Percentiles rank a stretch among this genome's conserved stretches.
phyloP scores from a whole-genome alignment of 768 basidiomycete species.

The Gymnopilus junonius region DNA sequence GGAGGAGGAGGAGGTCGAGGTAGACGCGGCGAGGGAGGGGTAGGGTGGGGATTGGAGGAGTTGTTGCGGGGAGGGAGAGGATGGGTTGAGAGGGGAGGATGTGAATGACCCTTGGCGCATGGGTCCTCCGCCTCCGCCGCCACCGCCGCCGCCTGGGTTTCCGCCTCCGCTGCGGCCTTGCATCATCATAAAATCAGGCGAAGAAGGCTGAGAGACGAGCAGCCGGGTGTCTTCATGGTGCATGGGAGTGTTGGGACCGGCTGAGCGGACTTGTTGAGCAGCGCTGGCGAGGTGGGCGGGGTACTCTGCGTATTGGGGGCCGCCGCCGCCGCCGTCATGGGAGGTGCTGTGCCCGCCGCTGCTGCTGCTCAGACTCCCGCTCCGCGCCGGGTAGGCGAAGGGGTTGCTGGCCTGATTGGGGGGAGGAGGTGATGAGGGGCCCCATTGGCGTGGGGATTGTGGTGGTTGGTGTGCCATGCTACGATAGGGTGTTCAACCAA shows the following conservation, averaged over 20 bases:
- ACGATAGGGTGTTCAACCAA: neutral
- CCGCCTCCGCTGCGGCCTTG: neutral
- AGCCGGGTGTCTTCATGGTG: conserved; percentile 5
- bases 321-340: neutral
- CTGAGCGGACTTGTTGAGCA: neutral
- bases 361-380: neutral
- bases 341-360: neutral
- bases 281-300: neutral
- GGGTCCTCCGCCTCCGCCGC: neutral
- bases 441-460: neutral
- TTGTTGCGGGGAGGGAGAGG: neutral
- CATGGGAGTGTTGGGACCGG: neutral
- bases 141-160: neutral
- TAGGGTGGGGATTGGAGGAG: neutral
- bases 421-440: neutral
- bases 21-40: neutral
- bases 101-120: neutral
- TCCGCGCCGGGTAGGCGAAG: neutral
- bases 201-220: conserved; percentile 9
- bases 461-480: neutral
- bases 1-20: neutral
- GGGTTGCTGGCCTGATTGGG: neutral
- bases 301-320: conserved; percentile 4
- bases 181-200: neutral
- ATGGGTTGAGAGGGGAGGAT: neutral